Base-by-base conservation (phyloP, 2,329 filamentous ascomycete species). In the Fusarium buxicola region DNA sequence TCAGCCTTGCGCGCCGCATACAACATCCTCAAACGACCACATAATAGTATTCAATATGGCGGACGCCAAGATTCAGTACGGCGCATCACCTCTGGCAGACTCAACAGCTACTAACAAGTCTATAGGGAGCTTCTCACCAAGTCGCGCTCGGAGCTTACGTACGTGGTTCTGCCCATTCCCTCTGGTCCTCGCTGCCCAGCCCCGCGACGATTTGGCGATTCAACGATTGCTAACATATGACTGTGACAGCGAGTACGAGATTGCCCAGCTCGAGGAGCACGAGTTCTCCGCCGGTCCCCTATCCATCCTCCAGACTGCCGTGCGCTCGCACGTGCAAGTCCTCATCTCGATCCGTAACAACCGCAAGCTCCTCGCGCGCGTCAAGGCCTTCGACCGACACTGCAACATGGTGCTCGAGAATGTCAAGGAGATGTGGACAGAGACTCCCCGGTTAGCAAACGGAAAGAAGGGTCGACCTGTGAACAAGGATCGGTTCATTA, bases 341-440 rank as follows among this genome's bases (percentile, higher is more conserved):
- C 88, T 99, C 66, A 97, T 99, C 75, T 97, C 92, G 51, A 94
- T 94, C 81, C 93, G 95, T 68, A 97, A 97, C 86, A 98, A 98
- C 84, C 91, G 94, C 80, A 99, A 99, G 84, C 86, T 99, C 43
- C 89, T 99, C 52, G 95, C 94, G 47, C 91, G 95, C 65, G 94
- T 99, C 74, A 99, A 99, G 84, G 95, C 95, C 7, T 99, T 99
- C 77, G 95, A 99, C 80, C 86, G 95, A 60, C 95, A 99, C 80
- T 98, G 94, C 86, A 99, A 99, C 81, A 98, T 99, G 95, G 92
- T 97, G 4, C 83, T 97, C 43, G 93, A 97, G 83, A 97, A 97
- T 70, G 93, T 96, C 39, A 80, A 80, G 84, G 95, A 99, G 82
- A 98, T 99, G 94, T 99, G 95, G 95, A 97, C 94, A 9, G 95